These are phyloP conservation scores for Trematosphaeria pertusa DNA, from an alignment of 2,329 filamentous ascomycete genomes.

Conservation along the genomic window DNA sequence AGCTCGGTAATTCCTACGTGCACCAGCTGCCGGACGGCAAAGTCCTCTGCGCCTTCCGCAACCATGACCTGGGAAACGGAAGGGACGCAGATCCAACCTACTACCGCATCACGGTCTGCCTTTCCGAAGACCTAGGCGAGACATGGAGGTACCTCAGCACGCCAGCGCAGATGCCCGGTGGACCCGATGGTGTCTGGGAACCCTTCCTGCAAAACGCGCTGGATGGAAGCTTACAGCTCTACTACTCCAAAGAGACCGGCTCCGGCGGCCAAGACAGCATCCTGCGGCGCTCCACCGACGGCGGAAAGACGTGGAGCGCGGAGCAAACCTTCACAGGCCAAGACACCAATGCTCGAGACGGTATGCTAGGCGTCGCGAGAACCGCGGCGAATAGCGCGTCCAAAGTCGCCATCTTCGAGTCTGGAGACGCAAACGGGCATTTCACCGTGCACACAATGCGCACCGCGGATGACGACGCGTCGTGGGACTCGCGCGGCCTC, in stretches of 20 bases:
- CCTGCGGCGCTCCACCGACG: constrained; percentile 49
- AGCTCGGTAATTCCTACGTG: constrained; percentile 41
- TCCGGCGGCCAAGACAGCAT: constrained; percentile 52
- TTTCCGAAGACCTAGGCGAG: constrained; percentile 51
- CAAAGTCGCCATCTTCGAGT: constrained; percentile 56
- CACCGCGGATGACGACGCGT: constrained; percentile 51
- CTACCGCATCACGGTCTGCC: constrained; percentile 54
- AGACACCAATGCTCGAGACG: constrained; percentile 48
- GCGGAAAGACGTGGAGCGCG: constrained; percentile 49
- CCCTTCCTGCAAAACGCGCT: constrained; percentile 52
- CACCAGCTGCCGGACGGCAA: constrained; percentile 43
- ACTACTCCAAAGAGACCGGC: constrained; percentile 53
- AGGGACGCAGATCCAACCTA: constrained; percentile 22
- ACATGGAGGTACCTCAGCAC: constrained; percentile 46
- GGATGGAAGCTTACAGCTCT: constrained; percentile 53
- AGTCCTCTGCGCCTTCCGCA: constrained; percentile 43
- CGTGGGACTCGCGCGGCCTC: constrained; percentile 48
- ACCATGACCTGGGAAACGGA: constrained; percentile 36
- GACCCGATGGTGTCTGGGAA: constrained; percentile 54
- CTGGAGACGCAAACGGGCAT: constrained; percentile 25
- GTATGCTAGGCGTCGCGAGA: constrained; percentile 55
- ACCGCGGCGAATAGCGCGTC: constrained; percentile 29
- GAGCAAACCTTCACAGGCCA: constrained; percentile 46
- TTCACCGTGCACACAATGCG: constrained; percentile 51
- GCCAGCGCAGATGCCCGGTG: constrained; percentile 26